A percentile compares a stretch with the other conserved stretches of the same genome.
These are phyloP conservation scores for Aspergillus versicolor DNA, from an alignment of 2,329 filamentous ascomycete species.

Conservation along the genomic window DNA sequence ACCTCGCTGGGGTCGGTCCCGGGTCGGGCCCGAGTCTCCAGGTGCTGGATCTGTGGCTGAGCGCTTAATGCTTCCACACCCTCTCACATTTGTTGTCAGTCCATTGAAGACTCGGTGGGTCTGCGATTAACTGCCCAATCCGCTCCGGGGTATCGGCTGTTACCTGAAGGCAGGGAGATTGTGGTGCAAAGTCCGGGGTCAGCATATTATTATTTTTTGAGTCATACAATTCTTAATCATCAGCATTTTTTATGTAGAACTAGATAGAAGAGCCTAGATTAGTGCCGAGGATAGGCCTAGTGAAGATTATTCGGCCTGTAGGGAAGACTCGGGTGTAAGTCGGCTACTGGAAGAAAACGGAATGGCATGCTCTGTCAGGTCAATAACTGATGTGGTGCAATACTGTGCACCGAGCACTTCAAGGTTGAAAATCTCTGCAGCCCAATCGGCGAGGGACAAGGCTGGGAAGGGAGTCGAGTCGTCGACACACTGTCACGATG, in stretches of 20 bases:
- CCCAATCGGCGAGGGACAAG: not conserved
- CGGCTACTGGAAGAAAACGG: no score
- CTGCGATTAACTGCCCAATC: slow-evolving; percentile 1
- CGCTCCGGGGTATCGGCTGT: not conserved
- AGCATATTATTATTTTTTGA: not conserved
- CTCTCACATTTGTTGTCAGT: not conserved
- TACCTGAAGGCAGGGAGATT: not conserved
- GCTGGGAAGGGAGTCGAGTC: not conserved
- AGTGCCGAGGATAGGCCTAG: no score
- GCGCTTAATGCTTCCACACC: not conserved
- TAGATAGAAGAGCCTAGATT: no score
- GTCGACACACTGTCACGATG: not conserved
- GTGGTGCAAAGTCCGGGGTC: not conserved
- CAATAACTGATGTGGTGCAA: no score
- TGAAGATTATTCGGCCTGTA: no score
- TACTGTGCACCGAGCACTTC: no score
- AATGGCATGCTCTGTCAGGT: no score
- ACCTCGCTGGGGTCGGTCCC: not conserved
- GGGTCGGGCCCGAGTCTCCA: not conserved
- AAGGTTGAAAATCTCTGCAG: not conserved
- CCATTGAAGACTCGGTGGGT: not conserved
- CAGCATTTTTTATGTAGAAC: no score
- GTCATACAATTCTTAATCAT: not conserved
- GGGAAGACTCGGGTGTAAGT: no score
- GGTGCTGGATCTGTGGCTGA: slow-evolving; percentile 5